Conservation (phyloP, 352 stramenopile species). For the Globisporangium alternatum region DNA sequence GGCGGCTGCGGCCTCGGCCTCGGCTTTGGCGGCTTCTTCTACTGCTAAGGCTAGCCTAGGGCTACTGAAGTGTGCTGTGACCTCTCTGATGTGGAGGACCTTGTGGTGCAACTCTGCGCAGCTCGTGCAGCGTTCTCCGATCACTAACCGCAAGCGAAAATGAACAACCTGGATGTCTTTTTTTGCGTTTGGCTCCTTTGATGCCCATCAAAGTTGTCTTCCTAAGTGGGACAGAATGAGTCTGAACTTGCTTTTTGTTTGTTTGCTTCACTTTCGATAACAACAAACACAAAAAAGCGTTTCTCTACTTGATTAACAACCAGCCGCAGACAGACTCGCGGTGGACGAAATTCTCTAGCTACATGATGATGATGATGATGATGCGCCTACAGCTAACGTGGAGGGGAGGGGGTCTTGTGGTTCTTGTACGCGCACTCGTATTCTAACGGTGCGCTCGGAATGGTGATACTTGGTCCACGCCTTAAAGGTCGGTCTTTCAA, state of each 20-base stretch:
- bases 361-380: too few species aligned
- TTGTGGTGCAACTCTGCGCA: neutral
- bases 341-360: too few species aligned
- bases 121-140: neutral
- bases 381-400: too few species aligned
- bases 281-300: neutral
- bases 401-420: too few species aligned
- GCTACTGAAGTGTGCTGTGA: neutral
- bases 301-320: neutral
- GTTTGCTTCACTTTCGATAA: neutral
- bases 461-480: too few species aligned
- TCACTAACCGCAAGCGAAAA: neutral
- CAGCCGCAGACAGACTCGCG: neutral
- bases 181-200: neutral
- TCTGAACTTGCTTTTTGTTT: neutral
- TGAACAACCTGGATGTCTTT: neutral
- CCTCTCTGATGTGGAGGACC: neutral
- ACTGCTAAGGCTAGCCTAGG: neutral
- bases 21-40: conserved; percentile 33
- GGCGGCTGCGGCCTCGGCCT: conserved; percentile 14
- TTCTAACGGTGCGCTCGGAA: too few species aligned
- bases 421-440: too few species aligned
- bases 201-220: neutral
- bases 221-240: neutral
- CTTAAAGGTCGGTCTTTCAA: too few species aligned